phyloP scores from a whole-genome alignment of 2,329 filamentous ascomycete species.

The Tolypocladium ovalisporum region DNA sequence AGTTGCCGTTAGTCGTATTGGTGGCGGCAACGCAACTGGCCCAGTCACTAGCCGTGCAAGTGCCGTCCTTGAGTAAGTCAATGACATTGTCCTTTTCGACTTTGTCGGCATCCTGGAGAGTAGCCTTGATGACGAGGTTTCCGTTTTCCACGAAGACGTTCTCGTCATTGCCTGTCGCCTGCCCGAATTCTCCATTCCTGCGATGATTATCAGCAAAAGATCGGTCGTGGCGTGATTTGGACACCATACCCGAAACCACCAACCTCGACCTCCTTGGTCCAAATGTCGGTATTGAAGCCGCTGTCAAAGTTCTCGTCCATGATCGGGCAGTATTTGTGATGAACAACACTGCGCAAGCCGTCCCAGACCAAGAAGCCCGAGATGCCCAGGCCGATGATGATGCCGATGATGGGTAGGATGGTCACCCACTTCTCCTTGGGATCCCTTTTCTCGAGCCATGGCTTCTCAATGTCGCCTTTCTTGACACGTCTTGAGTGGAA shows the following conservation, averaged over 20 bases:
- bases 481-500: constrained; percentile 65
- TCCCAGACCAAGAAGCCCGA: constrained; percentile 67
- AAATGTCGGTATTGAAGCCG: constrained; percentile 48
- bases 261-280: constrained; percentile 65
- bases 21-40: constrained; percentile 57
- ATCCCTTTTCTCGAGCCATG: constrained; percentile 64
- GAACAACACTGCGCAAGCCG: constrained; percentile 58
- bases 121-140: constrained; percentile 64
- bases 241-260: constrained; percentile 62
- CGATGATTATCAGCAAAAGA: not conserved
- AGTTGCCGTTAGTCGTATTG: constrained; percentile 59
- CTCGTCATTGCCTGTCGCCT: constrained; percentile 60
- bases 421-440: constrained; percentile 80
- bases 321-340: constrained; percentile 62
- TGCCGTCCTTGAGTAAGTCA: constrained; percentile 54
- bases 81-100: constrained; percentile 57
- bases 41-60: constrained; percentile 50
- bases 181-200: constrained; percentile 72
- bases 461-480: constrained; percentile 64
- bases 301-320: constrained; percentile 54
- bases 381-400: constrained; percentile 56
- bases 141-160: constrained; percentile 66
- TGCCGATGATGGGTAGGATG: constrained; percentile 64
- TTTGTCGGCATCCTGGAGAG: constrained; percentile 57
- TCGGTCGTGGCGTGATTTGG: not conserved